phyloP scores from a whole-genome alignment of 257 asterid genomes.

The Ballota nigra region DNA sequence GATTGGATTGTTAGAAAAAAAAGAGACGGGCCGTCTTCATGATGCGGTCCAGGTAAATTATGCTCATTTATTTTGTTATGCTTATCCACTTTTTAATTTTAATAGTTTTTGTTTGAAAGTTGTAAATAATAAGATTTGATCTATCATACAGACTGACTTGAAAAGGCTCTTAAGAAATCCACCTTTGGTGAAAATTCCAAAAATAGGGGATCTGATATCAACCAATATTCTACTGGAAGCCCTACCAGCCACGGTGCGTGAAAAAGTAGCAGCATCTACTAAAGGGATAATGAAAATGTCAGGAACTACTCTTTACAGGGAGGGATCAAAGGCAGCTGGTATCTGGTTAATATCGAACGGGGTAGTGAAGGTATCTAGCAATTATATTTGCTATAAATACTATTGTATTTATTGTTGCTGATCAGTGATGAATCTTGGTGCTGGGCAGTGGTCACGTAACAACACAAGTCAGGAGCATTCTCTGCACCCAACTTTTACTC shows the following conservation, averaged over 20 bases:
- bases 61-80: conserved; percentile 19
- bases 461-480: conserved; percentile 37
- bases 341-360: conserved; percentile 90
- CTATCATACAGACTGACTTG: conserved; percentile 68
- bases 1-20: conserved; percentile 86
- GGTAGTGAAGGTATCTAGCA: conserved; percentile 73
- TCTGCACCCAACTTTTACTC: conserved; percentile 77
- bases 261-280: conserved; percentile 59
- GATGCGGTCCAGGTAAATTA: conserved; percentile 86
- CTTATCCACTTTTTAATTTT: not conserved
- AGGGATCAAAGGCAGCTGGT: conserved; percentile 70
- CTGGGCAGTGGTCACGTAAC: conserved; percentile 71
- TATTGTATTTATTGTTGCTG: conserved; percentile 14
- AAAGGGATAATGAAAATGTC: conserved; percentile 73
- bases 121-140: conserved; percentile 18
- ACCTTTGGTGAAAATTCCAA: conserved; percentile 71
- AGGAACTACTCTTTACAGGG: conserved; percentile 68
- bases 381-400: not conserved
- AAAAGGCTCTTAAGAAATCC: conserved; percentile 81
- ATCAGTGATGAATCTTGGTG: conserved; percentile 23
- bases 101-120: conserved; percentile 16
- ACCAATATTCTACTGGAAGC: conserved; percentile 86
- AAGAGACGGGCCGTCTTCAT: conserved; percentile 88
- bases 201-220: conserved; percentile 59
- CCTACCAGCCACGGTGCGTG: conserved; percentile 60